phyloP scores from a whole-genome alignment of 1,284 basidiomycete species.

The Limonomyces culmigenus region DNA sequence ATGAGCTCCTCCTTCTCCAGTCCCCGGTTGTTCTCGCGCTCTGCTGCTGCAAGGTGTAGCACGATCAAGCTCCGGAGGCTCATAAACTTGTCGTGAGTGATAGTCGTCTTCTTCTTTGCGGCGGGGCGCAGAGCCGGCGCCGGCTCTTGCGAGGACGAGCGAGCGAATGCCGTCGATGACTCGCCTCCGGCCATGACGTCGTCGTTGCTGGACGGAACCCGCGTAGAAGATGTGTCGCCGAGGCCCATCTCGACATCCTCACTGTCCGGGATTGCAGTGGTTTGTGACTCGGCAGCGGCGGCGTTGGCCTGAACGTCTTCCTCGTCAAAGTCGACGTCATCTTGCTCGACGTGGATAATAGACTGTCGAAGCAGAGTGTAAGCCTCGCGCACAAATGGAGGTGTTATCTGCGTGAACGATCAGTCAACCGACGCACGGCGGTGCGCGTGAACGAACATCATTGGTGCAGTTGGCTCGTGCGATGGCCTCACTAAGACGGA shows the following conservation, averaged over 20 bases:
- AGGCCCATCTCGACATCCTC: constrained; percentile 47
- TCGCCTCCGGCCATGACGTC: constrained; percentile 9
- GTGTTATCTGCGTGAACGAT: constrained; percentile 62
- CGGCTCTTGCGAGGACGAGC: constrained; percentile 7
- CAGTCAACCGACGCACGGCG: neutral
- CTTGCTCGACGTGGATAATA: constrained; percentile 98
- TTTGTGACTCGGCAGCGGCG: constrained; percentile 28
- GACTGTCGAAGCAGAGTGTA: constrained; percentile 89
- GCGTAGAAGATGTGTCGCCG: constrained; percentile 40
- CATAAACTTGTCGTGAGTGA: constrained; percentile 93
- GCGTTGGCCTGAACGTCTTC: constrained; percentile 52
- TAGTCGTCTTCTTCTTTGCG: constrained; percentile 68
- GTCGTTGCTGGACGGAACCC: constrained; percentile 7
- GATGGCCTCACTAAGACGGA: constrained; percentile 92
- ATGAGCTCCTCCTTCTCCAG: constrained; percentile 82
- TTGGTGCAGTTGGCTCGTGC: constrained; percentile 91
- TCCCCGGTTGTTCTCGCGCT: constrained; percentile 63
- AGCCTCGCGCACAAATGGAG: constrained; percentile 89
- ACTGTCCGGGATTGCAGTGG: neutral
- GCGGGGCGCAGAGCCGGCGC: constrained; percentile 7
- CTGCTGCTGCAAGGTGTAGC: constrained; percentile 64
- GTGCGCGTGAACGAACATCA: constrained; percentile 31
- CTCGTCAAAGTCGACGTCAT: constrained; percentile 95
- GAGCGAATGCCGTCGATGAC: constrained; percentile 13
- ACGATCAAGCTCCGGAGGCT: constrained; percentile 82